A percentile compares a stretch with the other conserved stretches of the same genome.
These are phyloP conservation scores for Kwoniella sp. DNA, from an alignment of 768 basidiomycete species.

Conservation along the genomic window DNA sequence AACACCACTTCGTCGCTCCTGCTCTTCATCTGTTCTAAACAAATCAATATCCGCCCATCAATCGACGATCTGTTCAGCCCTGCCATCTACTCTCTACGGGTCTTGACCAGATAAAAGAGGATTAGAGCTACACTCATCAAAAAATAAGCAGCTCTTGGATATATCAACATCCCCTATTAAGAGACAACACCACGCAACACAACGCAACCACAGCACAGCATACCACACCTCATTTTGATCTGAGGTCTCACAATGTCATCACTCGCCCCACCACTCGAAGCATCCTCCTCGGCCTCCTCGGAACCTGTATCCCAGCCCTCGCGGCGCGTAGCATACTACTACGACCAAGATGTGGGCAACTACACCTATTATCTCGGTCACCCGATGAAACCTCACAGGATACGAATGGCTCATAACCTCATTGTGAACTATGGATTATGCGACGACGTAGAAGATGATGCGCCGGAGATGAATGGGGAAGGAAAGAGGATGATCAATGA, in stretches of 20 bases:
- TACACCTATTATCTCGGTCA: slow-evolving; percentile 85
- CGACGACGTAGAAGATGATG: slow-evolving; percentile 60
- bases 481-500: slow-evolving; percentile 31
- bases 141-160: too few relatives aligned
- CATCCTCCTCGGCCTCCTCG: neutral
- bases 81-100: too few relatives aligned
- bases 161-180: too few relatives aligned
- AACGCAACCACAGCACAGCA: too few relatives aligned
- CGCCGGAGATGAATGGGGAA: slow-evolving; percentile 24
- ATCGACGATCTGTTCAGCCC: too few relatives aligned
- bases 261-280: neutral
- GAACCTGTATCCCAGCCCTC: slow-evolving; percentile 10
- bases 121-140: too few relatives aligned
- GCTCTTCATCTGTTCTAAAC: too few relatives aligned
- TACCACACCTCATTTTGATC: too few relatives aligned
- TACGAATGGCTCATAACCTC: slow-evolving; percentile 89
- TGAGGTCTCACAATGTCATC: neutral
- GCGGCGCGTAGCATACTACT: slow-evolving; percentile 44
- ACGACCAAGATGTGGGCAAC: slow-evolving; percentile 60
- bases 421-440: slow-evolving; percentile 88
- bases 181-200: too few relatives aligned
- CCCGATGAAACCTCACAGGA: slow-evolving; percentile 95
- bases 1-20: too few relatives aligned
- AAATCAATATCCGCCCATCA: too few relatives aligned
- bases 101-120: too few relatives aligned